Evolutionary conservation across 805 yeast genomes (phyloP), one percentile per base, ranked within the genome.

Genomic region (Candida montana): DNA sequence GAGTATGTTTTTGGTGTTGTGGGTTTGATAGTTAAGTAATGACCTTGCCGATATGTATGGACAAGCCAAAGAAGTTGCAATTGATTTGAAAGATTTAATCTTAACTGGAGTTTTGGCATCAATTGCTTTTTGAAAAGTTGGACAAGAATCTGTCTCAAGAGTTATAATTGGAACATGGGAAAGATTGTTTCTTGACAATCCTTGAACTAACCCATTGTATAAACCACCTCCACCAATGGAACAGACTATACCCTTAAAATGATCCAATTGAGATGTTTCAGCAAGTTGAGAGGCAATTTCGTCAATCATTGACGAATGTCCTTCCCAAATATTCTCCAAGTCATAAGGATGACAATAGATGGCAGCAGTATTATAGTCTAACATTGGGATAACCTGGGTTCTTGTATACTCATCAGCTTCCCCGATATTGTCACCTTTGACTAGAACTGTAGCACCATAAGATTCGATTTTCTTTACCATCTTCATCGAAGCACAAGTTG

Each of bases 31-130:
- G 47, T 71, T 69, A 21, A 65, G 67, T 42, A 79, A 60, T 0
- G 83, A 71, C 49, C 67, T 61, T 8, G 61, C 51, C 0, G 85
- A 72, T 7, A 81, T 77, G 48, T 68, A 70, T 1, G 78, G 71
- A 32, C 86, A 75, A 3, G 87, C 86, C 40, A 83, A 65, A 0
- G 83, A 75, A 3, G 78, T 71, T 2, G 89, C 90, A 41, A 82
- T 61, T 8, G 85, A 74, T 5, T 73, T 70, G 29, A 73, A 69
- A 5, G 55, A 41, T 2, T 64, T 60, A 20, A 81, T 60, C 12
- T 57, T 55, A 9, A 79, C 69, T 8, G 68, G 67, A 35, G 66
- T 50, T 7, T 72, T 69, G 1, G 72, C 69, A 30, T 63, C 59
- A 35, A 82, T 57, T 1, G 84, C 72, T 33, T 64, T 64, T 49